Percentiles rank a stretch among this genome's conserved stretches.
Evolutionary conservation across 2,329 filamentous ascomycete species (phyloP).

Genomic region (Alternaria sp.): DNA sequence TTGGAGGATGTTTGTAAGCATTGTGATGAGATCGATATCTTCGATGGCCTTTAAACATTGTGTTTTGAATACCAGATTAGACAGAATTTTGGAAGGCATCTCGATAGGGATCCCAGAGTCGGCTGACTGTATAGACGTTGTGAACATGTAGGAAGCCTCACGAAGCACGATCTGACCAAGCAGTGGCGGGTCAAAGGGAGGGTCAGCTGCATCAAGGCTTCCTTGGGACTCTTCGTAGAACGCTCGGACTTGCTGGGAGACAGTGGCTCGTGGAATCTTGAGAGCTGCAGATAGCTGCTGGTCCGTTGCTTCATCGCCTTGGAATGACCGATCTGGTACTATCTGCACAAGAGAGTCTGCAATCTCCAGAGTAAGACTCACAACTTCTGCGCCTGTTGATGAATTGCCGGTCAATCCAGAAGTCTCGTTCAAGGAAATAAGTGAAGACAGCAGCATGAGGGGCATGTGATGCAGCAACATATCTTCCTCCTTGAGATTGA

Average conservation of each 20-base stretch:
- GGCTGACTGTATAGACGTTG: conserved; percentile 30
- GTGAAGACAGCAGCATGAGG: conserved; percentile 71
- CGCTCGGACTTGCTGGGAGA: conserved; percentile 33
- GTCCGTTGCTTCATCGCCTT: conserved; percentile 17
- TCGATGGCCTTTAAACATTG: conserved; percentile 38
- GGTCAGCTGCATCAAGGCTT: conserved; percentile 44
- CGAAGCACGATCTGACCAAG: conserved; percentile 44
- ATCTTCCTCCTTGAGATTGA: conserved; percentile 95
- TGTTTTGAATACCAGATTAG: conserved; percentile 46
- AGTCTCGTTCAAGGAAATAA: conserved; percentile 56
- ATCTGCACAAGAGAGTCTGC: conserved; percentile 49
- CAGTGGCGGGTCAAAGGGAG: conserved; percentile 37
- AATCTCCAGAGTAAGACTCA: conserved; percentile 47
- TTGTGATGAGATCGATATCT: conserved; percentile 35
- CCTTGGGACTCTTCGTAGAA: conserved; percentile 52
- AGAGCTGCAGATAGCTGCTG: conserved; percentile 15
- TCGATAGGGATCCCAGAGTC: conserved; percentile 32
- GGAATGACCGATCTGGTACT: conserved; percentile 49
- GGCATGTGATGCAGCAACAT: conserved; percentile 90
- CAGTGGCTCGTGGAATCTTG: conserved; percentile 18
- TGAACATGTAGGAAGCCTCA: conserved; percentile 42
- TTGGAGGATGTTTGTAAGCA: conserved; percentile 38
- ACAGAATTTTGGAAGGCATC: conserved; percentile 45
- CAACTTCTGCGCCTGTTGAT: conserved; percentile 26
- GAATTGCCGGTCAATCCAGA: conserved; percentile 31